Percentiles rank a stretch among this genome's conserved stretches.
These are phyloP conservation scores for Serendipita sp. DNA, from an alignment of 1,284 basidiomycete species.

Conservation along the genomic window DNA sequence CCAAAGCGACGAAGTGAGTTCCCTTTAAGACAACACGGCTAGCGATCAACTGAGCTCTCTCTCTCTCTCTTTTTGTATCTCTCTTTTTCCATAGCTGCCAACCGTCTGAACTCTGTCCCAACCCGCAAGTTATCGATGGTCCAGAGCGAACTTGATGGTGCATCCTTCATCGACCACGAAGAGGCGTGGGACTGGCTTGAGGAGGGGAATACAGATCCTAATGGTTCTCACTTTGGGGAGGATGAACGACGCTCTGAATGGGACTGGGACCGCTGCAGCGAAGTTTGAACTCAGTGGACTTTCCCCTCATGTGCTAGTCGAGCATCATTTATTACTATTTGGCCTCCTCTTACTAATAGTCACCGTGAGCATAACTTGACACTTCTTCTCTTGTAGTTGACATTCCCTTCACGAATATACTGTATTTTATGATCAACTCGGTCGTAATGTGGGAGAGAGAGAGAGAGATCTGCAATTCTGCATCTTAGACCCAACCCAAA, in stretches of 20 bases:
- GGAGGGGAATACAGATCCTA: not conserved
- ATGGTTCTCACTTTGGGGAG: not conserved
- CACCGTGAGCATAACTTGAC: not conserved
- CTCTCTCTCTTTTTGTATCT: not conserved
- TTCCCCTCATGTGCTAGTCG: not conserved
- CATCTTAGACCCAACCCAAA: too few species aligned
- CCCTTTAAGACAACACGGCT: not conserved
- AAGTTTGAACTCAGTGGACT: not conserved
- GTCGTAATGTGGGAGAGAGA: too few species aligned
- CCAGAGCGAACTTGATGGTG: not conserved
- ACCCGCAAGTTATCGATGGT: not conserved
- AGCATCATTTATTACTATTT: not conserved
- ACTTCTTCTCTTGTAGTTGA: not conserved
- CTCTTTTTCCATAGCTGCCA: not conserved
- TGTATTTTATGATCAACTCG: too few species aligned
- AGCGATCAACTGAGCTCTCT: not conserved
- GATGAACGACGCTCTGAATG: constrained; percentile 6
- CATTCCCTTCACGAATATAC: too few species aligned
- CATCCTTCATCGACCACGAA: not conserved
- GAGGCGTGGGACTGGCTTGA: constrained; percentile 2
- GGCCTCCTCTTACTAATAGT: not conserved
- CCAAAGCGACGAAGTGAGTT: not conserved
- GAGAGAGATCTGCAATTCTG: too few species aligned
- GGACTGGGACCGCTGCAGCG: not conserved
- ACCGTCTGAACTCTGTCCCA: not conserved